Evolutionary conservation across 495 filamentous ascomycete species (phyloP).

Genomic region (Penicillium manginii): DNA sequence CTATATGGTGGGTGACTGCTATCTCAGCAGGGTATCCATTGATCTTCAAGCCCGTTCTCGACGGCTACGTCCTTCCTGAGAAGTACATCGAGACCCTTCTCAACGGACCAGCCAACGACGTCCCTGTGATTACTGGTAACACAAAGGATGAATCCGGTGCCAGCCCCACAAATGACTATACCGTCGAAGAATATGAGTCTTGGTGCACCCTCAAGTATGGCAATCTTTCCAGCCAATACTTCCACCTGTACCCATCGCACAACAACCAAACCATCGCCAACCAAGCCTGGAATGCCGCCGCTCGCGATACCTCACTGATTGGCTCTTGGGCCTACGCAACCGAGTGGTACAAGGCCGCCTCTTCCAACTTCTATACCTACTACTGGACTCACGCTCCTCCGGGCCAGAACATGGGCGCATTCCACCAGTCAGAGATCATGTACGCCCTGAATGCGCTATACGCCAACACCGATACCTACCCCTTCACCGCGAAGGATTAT

Average conservation of each 20-base stretch:
- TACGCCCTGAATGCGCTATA: conserved; percentile 34
- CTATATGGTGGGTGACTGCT: conserved; percentile 33
- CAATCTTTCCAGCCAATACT: conserved; percentile 25
- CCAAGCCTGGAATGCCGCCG: conserved; percentile 33
- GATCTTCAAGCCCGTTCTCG: conserved; percentile 37
- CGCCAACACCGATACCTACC: conserved; percentile 28
- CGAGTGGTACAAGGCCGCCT: conserved; percentile 32
- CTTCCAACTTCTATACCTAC: conserved; percentile 34
- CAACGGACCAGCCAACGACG: conserved; percentile 37
- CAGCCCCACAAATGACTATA: conserved; percentile 25
- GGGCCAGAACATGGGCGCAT: conserved; percentile 30
- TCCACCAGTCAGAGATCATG: conserved; percentile 37
- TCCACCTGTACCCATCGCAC: conserved; percentile 29
- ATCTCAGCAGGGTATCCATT: conserved; percentile 28
- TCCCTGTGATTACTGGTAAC: conserved; percentile 42
- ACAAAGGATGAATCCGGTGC: conserved; percentile 37
- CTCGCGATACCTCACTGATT: conserved; percentile 27
- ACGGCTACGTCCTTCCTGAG: conserved; percentile 31
- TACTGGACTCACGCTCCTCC: conserved; percentile 39
- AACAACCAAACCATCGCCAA: conserved; percentile 24
- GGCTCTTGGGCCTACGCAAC: conserved; percentile 32
- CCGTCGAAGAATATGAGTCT: conserved; percentile 25
- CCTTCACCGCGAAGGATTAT: conserved; percentile 29
- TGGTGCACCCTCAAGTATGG: conserved; percentile 32
- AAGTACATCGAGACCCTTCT: conserved; percentile 30